A percentile compares a stretch with the other conserved stretches of the same genome.
Conservation (phyloP, 1,284 basidiomycete species). For the Irpex lacteus region DNA sequence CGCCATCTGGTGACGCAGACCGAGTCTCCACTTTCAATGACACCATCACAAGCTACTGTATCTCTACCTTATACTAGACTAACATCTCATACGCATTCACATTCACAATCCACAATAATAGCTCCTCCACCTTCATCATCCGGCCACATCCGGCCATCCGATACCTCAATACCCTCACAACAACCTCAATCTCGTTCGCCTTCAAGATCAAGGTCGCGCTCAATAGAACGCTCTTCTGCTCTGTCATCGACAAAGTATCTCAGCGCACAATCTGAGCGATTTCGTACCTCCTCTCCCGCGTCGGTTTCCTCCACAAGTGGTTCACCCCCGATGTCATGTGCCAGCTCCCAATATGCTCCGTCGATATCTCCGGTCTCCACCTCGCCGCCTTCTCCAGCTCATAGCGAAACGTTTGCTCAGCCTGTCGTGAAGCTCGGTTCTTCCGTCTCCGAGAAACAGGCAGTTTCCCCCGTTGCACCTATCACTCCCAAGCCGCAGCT, state of each 20-base stretch:
- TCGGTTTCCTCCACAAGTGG: constrained; percentile 31
- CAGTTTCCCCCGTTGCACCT: neutral
- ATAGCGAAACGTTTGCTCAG: constrained; percentile 17
- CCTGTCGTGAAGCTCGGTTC: constrained; percentile 5
- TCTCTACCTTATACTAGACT: constrained; percentile 2
- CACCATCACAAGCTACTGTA: constrained; percentile 12
- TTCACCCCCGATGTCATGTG: constrained; percentile 33
- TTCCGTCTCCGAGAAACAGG: constrained; percentile 9
- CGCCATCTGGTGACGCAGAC: constrained; percentile 2
- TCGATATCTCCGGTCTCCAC: constrained; percentile 29
- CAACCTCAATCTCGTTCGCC: constrained; percentile 11
- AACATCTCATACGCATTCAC: constrained; percentile 29
- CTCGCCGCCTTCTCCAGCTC: constrained; percentile 31
- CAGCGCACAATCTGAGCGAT: constrained; percentile 2
- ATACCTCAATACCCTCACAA: constrained; percentile 1
- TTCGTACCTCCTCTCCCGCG: constrained; percentile 25
- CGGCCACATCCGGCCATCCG: neutral
- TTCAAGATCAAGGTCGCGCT: constrained; percentile 13
- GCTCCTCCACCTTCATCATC: constrained; percentile 26
- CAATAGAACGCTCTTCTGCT: constrained; percentile 8
- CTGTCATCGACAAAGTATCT: constrained; percentile 1
- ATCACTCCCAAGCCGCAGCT: constrained; percentile 6
- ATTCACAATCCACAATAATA: constrained; percentile 33
- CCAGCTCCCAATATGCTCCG: constrained; percentile 33
- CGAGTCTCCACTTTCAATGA: constrained; percentile 10